Evolutionary conservation across 1,284 basidiomycete species (phyloP), one percentile per base, ranked within the genome.

Genomic region (Cystobasidium sp.): DNA sequence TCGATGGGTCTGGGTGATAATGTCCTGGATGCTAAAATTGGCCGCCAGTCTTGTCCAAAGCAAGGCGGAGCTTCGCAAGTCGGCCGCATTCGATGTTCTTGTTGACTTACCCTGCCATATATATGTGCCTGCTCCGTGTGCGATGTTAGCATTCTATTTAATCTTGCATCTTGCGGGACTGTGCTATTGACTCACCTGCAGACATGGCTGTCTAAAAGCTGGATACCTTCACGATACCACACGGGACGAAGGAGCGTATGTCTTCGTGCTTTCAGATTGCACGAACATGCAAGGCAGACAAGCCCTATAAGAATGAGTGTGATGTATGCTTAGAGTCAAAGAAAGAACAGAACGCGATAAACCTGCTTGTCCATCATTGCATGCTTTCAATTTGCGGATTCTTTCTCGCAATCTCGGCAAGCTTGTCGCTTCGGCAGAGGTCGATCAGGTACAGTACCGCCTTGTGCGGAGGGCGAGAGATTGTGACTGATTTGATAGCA

Each of bases 41-140:
- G 46, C 61, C 39, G 6, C 14, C 22, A 18, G n/a, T 62, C 41
- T 20, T 8, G 22, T 9, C 59, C 61, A 63, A 43, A 46, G 44
- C 24, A 31, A 47, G 61, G 43, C 44, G 61, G 61, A 63, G 44
- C 47, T 31, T 47, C 59, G 44, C 56, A 43, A 14, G 56, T 14
- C 16, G 24, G 14, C 18, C 10, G 31, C 41, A 46, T 9, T 14
- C 18, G 2, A 41, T n/a, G 10, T 39, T 14, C 4, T 20, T 16
- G 39, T 6, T 16, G 14, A 61, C 58, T 43, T 16, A 71, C 69
- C 69, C 51, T 71, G 69, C 69, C 69, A 71, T 14, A 71, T 71
- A 31, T 63, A 71, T n/a, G 59, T 46, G 37, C 69, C 69, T 71
- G 61, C 3, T 9, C 18, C 16, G n/a, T 14, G n/a, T 39, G 18